Conservation (phyloP, 345 rosid species). For the Odontarrhena argentea region DNA sequence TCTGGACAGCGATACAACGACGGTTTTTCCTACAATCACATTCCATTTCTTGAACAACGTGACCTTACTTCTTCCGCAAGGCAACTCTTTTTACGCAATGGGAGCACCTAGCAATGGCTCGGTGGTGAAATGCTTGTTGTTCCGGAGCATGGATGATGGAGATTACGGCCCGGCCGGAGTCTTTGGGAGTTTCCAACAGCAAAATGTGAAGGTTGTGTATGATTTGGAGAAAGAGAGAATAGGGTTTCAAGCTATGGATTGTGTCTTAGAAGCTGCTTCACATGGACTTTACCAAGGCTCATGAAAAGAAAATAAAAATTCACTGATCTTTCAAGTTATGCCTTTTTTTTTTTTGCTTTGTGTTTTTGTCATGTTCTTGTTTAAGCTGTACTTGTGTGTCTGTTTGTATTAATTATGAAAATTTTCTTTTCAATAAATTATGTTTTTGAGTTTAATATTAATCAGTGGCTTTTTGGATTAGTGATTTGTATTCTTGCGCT, state of each 20-base stretch:
- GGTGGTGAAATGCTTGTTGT: conserved; percentile 70
- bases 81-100: conserved; percentile 67
- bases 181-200: conserved; percentile 88
- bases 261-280: conserved; percentile 59
- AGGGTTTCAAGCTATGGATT: conserved; percentile 79
- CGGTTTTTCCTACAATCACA: conserved; percentile 59
- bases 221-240: conserved; percentile 76
- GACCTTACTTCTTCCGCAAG: conserved; percentile 64
- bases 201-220: conserved; percentile 72
- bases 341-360: not conserved
- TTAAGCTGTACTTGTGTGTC: not conserved
- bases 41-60: conserved; percentile 76
- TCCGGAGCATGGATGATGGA: conserved; percentile 71
- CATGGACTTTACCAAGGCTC: conserved; percentile 54
- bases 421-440: conserved; percentile 17
- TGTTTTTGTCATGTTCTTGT: conserved; percentile 5
- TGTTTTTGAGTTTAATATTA: conserved; percentile 19
- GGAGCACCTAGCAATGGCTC: conserved; percentile 65
- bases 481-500: conserved; percentile 34
- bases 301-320: not conserved
- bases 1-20: conserved; percentile 25
- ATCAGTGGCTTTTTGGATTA: conserved; percentile 4
- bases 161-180: conserved; percentile 78
- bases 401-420: conserved; percentile 23
- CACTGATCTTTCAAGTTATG: conserved; percentile 3